phyloP scores from a whole-genome alignment of 306 rosid genomes.

The Quercus robur region DNA sequence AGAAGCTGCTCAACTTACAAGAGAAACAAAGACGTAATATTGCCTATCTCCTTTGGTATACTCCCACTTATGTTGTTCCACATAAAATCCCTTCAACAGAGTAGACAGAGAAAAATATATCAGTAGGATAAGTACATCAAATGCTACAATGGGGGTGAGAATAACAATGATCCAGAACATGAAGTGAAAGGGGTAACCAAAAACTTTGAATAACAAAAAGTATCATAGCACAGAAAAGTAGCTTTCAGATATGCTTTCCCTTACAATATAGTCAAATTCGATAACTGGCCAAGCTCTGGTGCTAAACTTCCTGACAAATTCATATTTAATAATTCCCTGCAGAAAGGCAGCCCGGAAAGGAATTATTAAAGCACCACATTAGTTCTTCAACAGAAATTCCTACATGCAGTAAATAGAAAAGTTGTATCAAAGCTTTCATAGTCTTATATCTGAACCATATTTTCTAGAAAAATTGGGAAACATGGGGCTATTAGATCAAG shows the following conservation, averaged over 20 bases:
- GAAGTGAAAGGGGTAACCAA: background rate
- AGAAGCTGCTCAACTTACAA: slow-evolving; percentile 58
- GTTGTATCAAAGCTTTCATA: background rate
- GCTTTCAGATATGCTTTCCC: slow-evolving; percentile 14
- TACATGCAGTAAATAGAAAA: background rate
- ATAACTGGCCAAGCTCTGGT: slow-evolving; percentile 70
- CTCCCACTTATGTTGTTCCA: slow-evolving; percentile 79
- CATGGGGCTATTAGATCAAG: too few species aligned
- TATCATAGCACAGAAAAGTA: background rate
- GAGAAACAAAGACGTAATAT: slow-evolving; percentile 57
- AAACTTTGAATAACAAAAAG: background rate
- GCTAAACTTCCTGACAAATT: slow-evolving; percentile 65
- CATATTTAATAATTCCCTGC: slow-evolving; percentile 67
- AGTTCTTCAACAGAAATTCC: slow-evolving; percentile 6
- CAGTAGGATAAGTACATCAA: slow-evolving; percentile 27
- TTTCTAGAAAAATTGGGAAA: too few species aligned
- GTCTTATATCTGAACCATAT: too few species aligned
- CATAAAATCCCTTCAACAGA: slow-evolving; percentile 77
- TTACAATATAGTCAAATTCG: slow-evolving; percentile 61
- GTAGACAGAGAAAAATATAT: slow-evolving; percentile 21
- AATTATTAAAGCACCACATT: slow-evolving; percentile 1
- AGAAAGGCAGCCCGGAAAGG: slow-evolving; percentile 21
- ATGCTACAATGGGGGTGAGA: slow-evolving; percentile 11
- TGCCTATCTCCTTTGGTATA: slow-evolving; percentile 84
- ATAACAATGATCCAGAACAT: background rate